A percentile compares a stretch with the other conserved stretches of the same genome.
Conservation (phyloP, 352 stramenopile species). For the Plasmopara muralis region DNA sequence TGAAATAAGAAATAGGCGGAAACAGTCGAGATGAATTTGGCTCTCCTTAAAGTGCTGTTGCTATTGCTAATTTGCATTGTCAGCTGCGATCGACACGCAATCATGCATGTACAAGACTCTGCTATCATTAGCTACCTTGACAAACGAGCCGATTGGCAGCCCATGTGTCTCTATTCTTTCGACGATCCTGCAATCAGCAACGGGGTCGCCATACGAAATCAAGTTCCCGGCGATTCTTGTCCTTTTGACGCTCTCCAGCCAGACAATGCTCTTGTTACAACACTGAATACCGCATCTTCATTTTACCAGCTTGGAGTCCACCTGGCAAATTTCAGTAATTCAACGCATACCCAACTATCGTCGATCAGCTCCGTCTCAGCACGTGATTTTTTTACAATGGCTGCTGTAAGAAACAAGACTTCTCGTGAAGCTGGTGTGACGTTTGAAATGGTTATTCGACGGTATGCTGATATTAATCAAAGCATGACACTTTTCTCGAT, state of each 20-base stretch:
- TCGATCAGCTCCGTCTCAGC: constrained; percentile 42
- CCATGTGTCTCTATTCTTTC: constrained; percentile 37
- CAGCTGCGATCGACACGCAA: neutral
- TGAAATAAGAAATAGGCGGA: constrained; percentile 19
- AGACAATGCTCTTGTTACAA: constrained; percentile 39
- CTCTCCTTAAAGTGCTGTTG: constrained; percentile 5
- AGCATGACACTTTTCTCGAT: constrained; percentile 75
- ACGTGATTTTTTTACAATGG: constrained; percentile 41
- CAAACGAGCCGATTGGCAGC: constrained; percentile 16
- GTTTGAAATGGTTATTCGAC: constrained; percentile 63
- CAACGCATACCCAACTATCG: constrained; percentile 40
- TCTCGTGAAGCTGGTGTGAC: constrained; percentile 30
- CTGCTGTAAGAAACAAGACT: constrained; percentile 18
- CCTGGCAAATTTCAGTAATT: constrained; percentile 25
- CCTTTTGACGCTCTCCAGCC: constrained; percentile 61
- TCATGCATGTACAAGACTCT: neutral
- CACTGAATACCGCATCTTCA: constrained; percentile 21
- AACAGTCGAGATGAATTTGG: neutral
- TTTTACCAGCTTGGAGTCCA: constrained; percentile 42
- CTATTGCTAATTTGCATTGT: constrained; percentile 6
- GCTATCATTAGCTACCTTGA: constrained; percentile 21
- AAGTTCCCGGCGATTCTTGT: constrained; percentile 22
- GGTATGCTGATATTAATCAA: constrained; percentile 24
- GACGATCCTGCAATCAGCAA: constrained; percentile 13
- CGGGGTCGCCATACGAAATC: constrained; percentile 7